A percentile compares a stretch with the other conserved stretches of the same genome.
Conservation (phyloP, 306 rosid genomes). For the Cicer bijugum region DNA sequence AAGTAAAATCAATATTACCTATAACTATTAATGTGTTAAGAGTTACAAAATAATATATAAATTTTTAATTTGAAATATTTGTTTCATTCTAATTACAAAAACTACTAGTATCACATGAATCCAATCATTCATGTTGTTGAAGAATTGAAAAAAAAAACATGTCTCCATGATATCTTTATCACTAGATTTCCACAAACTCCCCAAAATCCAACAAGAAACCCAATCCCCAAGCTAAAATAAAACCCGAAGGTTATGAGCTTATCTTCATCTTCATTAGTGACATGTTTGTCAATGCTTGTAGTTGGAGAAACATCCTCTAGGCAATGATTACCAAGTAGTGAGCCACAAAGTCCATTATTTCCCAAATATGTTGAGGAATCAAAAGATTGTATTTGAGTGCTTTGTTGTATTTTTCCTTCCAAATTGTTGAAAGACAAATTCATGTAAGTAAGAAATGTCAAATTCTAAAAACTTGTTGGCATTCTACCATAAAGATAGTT, state of each 20-base stretch:
- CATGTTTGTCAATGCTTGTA: not conserved
- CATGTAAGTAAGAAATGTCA: not conserved
- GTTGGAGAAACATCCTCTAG: not conserved
- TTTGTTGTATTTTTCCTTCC: not conserved
- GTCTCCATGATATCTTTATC: too few relatives aligned
- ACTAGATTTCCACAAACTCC: not conserved
- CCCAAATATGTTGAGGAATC: slow-evolving; percentile 27
- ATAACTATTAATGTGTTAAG: too few relatives aligned
- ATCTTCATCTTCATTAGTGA: not conserved
- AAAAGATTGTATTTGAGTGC: not conserved
- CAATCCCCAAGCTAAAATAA: slow-evolving; percentile 6
- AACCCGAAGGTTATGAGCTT: slow-evolving; percentile 29
- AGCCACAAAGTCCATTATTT: slow-evolving; percentile 47
- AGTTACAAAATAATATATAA: too few relatives aligned
- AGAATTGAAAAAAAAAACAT: too few relatives aligned
- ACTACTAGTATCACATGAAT: too few relatives aligned
- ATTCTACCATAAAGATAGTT: slow-evolving; percentile 20
- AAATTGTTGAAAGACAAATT: slow-evolving; percentile 27
- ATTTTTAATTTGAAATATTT: too few relatives aligned
- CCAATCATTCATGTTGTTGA: too few relatives aligned
- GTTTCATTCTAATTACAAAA: too few relatives aligned
- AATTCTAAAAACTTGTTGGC: slow-evolving; percentile 16
- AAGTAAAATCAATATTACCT: too few relatives aligned
- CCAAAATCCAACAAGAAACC: slow-evolving; percentile 39
- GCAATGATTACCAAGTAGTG: slow-evolving; percentile 27